These are phyloP conservation scores for Cornus florida DNA, from an alignment of 148 eudicot species.

Conservation along the genomic window DNA sequence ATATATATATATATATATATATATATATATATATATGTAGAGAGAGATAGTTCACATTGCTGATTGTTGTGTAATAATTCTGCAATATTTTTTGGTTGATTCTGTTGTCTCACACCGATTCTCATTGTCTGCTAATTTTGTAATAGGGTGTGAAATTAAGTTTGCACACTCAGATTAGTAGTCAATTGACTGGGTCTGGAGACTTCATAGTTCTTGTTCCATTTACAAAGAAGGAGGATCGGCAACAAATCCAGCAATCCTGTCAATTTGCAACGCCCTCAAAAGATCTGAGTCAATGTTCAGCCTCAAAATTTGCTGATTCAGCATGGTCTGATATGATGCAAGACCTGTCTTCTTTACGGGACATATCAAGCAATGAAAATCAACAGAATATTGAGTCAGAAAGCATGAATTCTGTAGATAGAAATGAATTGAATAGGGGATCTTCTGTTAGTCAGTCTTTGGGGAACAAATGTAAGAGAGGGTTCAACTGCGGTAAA, in stretches of 20 bases:
- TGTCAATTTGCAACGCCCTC: constrained; percentile 10
- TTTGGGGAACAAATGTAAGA: constrained; percentile 35
- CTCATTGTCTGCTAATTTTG: background rate
- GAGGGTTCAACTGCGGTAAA: constrained; percentile 22
- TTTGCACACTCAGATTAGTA: constrained; percentile 47
- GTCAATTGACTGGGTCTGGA: constrained; percentile 32
- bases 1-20: too few species aligned
- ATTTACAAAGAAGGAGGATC: constrained; percentile 53
- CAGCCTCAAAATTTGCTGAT: constrained; percentile 44
- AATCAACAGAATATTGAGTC: constrained; percentile 20
- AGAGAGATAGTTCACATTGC: background rate
- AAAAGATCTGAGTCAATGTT: constrained; percentile 21
- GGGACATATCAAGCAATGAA: constrained; percentile 17
- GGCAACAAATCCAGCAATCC: constrained; percentile 30
- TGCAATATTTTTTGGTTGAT: background rate
- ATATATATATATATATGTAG: too few species aligned
- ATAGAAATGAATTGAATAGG: constrained; percentile 12
- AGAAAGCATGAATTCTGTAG: constrained; percentile 10
- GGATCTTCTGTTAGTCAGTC: constrained; percentile 4
- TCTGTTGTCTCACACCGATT: background rate
- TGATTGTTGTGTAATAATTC: background rate
- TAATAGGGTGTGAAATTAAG: constrained; percentile 33
- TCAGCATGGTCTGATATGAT: constrained; percentile 67
- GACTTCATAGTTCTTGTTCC: constrained; percentile 80
- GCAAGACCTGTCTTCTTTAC: constrained; percentile 59